Conservation (phyloP, 169 alveolate species). For the Theileria orientalis region DNA sequence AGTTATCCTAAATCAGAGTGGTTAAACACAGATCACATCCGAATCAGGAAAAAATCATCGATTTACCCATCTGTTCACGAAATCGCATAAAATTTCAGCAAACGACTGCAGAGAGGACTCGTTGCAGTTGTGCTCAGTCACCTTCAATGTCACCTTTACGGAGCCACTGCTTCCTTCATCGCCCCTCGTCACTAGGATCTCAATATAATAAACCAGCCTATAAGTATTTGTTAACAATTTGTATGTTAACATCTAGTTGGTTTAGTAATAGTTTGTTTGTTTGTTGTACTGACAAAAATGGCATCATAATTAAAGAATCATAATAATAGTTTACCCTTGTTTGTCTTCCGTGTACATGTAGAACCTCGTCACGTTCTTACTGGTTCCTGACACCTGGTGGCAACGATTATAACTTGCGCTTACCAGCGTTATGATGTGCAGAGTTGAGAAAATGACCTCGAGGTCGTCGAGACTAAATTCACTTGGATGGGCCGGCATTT, state of each 20-base stretch:
- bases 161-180: slow-evolving; percentile 18
- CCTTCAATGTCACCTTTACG: slow-evolving; percentile 43
- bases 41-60: not conserved
- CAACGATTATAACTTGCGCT: not conserved
- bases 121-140: slow-evolving; percentile 1
- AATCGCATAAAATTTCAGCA: slow-evolving; percentile 31
- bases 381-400: slow-evolving; percentile 43
- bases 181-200: slow-evolving; percentile 17
- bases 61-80: slow-evolving; percentile 27
- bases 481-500: not conserved
- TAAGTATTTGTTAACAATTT: not conserved
- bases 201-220: slow-evolving; percentile 56
- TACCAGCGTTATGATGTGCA: slow-evolving; percentile 51
- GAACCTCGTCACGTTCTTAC: slow-evolving; percentile 23
- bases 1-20: not conserved
- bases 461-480: slow-evolving; percentile 29
- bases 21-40: not conserved
- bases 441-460: slow-evolving; percentile 40
- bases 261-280: too few species aligned
- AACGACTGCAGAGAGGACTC: slow-evolving; percentile 28
- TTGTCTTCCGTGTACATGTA: slow-evolving; percentile 52
- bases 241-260: not conserved
- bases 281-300: too few species aligned
- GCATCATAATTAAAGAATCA: too few species aligned
- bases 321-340: slow-evolving; percentile 37